Evolutionary conservation across 2,329 filamentous ascomycete genomes (phyloP), one percentile per base, ranked within the genome.

Genomic region (Blumeria hordei): DNA sequence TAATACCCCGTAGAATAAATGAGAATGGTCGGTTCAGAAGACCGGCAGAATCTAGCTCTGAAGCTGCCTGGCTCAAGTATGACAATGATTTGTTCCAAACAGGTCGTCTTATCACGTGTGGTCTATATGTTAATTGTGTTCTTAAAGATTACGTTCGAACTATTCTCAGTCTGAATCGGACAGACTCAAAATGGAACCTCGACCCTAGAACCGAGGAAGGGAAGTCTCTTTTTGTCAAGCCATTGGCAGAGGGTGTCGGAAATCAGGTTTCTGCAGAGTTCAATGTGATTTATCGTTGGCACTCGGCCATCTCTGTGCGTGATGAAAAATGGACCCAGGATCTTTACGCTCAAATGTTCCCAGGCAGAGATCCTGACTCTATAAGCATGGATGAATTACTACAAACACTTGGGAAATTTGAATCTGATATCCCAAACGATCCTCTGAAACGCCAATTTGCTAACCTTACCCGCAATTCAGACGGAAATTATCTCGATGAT

Each of bases 181-280:
- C 61, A 34, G 56, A 56, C 14, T 60, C 61, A 8, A 63, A 59
- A 39, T 93, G 85, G 85, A 61, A 63, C 55, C 73, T 93, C 34
- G 85, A 92, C 62, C 86, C 85, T 0, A 75, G 86, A 28, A 74
- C 77, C 12, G 11, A 77, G 83, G 60, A 83, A 81, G 67, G 73
- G 71, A 59, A 80, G 72, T 8, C 60, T 11, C 50, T 65, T 6
- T 62, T 65, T 55, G 71, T 72, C 35, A 67, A 74, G 1, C 75
- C 77, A 0, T 76, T 82, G 0, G 78, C 84, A 47, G 74, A 79
- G 28, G 87, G 85, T 44, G 77, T 83, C 0, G 87, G 87, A 53
- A 93, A 92, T 62, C 80, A 83, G 59, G 85, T 90, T 5, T 90
- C 85, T 0, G 85, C 83, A 3, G 87, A 94, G 69, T 94, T 94